Base-by-base conservation (phyloP, 2,329 filamentous ascomycete species). In the Xylaria multiplex region DNA sequence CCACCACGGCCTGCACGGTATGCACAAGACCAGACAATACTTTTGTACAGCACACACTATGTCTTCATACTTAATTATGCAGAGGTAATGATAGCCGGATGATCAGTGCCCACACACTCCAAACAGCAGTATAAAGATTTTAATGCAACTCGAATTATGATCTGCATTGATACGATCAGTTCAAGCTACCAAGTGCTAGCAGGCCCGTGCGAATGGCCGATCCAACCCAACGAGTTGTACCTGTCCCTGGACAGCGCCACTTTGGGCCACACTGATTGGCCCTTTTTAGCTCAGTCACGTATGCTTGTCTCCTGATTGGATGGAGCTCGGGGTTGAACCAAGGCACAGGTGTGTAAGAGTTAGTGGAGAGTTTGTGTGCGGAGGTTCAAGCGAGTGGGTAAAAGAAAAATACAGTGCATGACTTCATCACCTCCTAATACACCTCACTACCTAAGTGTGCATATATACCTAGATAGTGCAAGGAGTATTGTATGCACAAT, bases 141-240 rank as follows among this genome's bases (percentile, higher is more conserved):
- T 60, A 40, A 55, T 54, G 37, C 46, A 35, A 11, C 35, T 52
- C 37, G 50, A 58, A 62, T 65, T 53, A 58, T 62, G 63, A 65
- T 65, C 63, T 58, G 53, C 63, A 30, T 19, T 22, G 9, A 62
- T 46, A 53, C 27, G 42, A 53, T 22, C 19, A 24, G 37, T 40
- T 40, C 37, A 13, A 40, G 37, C 37, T 11, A 37, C 8, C 35
- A 13, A 37, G 37, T 13, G 2, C 37, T 14, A 40, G 37, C 9
- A 40, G 37, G 13, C 14, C 11, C 2, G 35, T 40, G 37, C 5
- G 13, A 14, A 40, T 13, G 53, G 53, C 13, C 22, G 22, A 43
- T 27, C 53, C 22, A 30, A 30, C 53, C 24, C 9, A 16, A 54
- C 9, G 5, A 5, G 7, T 13, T 45, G 40, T 45, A 6, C 16